Evolutionary conservation across 192 early-diverging fungal species (phyloP).

Genomic region (Backusella morwellensis): DNA sequence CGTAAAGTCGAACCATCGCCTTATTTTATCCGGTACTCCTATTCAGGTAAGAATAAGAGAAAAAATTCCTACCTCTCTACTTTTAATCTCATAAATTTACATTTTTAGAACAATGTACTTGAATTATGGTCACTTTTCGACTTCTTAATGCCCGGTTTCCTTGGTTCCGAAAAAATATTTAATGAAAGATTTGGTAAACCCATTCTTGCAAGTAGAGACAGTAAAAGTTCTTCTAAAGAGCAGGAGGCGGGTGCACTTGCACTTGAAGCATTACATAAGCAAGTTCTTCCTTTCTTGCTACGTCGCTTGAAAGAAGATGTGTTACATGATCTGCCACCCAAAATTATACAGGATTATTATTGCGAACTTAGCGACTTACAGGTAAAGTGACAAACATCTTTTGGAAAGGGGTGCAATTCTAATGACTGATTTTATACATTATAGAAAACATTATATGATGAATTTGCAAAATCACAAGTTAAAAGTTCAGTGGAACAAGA

Average conservation of each 20-base stretch:
- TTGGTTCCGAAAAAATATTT: slow-evolving; percentile 93
- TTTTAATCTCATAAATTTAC: not conserved
- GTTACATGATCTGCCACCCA: slow-evolving; percentile 92
- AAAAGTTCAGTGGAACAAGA: slow-evolving; percentile 50
- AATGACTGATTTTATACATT: not conserved
- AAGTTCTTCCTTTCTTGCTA: slow-evolving; percentile 94
- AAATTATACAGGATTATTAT: slow-evolving; percentile 99
- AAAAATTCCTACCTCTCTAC: not conserved
- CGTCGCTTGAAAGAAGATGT: slow-evolving; percentile 98
- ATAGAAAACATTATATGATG: slow-evolving; percentile 84
- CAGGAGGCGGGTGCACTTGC: slow-evolving; percentile 79
- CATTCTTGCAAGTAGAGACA: slow-evolving; percentile 86
- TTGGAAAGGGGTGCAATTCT: not conserved
- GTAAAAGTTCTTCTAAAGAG: slow-evolving; percentile 71
- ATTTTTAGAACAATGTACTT: slow-evolving; percentile 83
- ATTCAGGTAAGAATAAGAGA: slow-evolving; percentile 51
- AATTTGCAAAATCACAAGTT: slow-evolving; percentile 77
- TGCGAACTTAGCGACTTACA: slow-evolving; percentile 93
- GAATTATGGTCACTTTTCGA: slow-evolving; percentile 99
- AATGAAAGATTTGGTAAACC: slow-evolving; percentile 93
- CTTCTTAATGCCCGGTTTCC: slow-evolving; percentile 98
- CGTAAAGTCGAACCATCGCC: slow-evolving; percentile 80
- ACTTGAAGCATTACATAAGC: slow-evolving; percentile 92
- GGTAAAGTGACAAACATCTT: slow-evolving; percentile 20
- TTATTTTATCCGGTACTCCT: slow-evolving; percentile 97